Evolutionary conservation across 805 yeast species (phyloP).

Genomic region (Metschnikowia lachancei): DNA sequence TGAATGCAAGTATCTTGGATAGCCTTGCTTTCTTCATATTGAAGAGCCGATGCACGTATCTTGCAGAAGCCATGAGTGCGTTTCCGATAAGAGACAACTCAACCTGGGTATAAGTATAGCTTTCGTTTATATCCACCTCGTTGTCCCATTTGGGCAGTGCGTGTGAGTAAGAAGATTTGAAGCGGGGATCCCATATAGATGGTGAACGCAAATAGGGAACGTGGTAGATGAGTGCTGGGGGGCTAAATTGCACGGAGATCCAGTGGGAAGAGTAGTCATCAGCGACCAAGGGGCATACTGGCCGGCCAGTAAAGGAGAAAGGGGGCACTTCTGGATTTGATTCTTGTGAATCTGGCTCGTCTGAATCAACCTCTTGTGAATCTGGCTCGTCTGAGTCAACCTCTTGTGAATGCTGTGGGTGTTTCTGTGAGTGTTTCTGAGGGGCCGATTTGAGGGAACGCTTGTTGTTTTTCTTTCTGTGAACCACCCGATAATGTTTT

Average conservation of each 20-base stretch:
- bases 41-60: constrained; percentile 6
- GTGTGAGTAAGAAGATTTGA: constrained; percentile 32
- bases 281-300: constrained; percentile 58
- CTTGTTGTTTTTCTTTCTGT: no score
- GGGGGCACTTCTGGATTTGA: no score
- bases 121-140: constrained; percentile 48
- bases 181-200: constrained; percentile 34
- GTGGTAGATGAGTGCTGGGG: constrained; percentile 36
- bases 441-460: no score
- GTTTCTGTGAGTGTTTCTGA: no score
- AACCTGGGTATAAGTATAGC: constrained; percentile 38
- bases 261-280: constrained; percentile 51
- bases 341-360: not conserved
- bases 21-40: not conserved
- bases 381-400: no score
- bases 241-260: constrained; percentile 31
- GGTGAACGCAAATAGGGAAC: constrained; percentile 62
- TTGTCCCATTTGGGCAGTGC: constrained; percentile 43
- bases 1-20: constrained; percentile 6
- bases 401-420: no score
- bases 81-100: constrained; percentile 30
- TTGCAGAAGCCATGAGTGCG: constrained; percentile 7
- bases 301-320: constrained; percentile 24
- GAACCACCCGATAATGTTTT: not conserved
- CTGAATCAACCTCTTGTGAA: not conserved